Evolutionary conservation across 768 basidiomycete genomes (phyloP).

Genomic region (Mycena capillaripes): DNA sequence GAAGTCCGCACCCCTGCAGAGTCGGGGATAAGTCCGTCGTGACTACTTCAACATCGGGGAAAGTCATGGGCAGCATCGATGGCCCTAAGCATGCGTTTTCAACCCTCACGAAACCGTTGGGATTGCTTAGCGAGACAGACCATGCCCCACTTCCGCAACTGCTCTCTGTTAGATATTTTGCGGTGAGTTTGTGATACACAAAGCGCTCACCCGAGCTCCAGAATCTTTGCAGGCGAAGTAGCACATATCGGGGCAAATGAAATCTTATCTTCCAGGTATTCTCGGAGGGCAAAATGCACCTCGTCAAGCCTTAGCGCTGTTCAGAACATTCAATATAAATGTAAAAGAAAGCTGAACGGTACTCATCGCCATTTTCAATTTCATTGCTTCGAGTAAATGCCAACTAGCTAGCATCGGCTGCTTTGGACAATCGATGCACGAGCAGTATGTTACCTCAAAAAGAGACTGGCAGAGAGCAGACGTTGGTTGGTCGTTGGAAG

Average conservation of each 20-base stretch:
- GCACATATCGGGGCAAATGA: background rate
- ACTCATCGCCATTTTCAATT: too few species aligned
- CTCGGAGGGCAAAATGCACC: background rate
- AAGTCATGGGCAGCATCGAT: slow-evolving; percentile 11
- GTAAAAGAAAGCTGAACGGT: background rate
- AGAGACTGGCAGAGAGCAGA: too few species aligned
- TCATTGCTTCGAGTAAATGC: too few species aligned
- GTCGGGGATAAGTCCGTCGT: background rate
- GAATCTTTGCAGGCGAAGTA: background rate
- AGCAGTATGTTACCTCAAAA: too few species aligned
- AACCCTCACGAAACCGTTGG: too few species aligned
- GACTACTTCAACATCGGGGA: slow-evolving; percentile 1
- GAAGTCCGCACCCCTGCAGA: background rate
- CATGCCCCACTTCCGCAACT: slow-evolving; percentile 21
- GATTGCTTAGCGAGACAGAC: background rate
- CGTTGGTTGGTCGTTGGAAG: too few species aligned
- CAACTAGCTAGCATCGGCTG: too few species aligned
- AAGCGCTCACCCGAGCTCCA: slow-evolving; percentile 16
- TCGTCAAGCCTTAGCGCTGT: background rate
- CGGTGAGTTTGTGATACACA: background rate
- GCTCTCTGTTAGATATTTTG: background rate
- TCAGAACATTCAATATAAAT: background rate
- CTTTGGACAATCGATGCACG: too few species aligned
- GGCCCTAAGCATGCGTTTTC: background rate
- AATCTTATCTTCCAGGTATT: background rate